Base-by-base conservation (phyloP, 208 protist genomes). In the Acanthamoeba culbertsoni region DNA sequence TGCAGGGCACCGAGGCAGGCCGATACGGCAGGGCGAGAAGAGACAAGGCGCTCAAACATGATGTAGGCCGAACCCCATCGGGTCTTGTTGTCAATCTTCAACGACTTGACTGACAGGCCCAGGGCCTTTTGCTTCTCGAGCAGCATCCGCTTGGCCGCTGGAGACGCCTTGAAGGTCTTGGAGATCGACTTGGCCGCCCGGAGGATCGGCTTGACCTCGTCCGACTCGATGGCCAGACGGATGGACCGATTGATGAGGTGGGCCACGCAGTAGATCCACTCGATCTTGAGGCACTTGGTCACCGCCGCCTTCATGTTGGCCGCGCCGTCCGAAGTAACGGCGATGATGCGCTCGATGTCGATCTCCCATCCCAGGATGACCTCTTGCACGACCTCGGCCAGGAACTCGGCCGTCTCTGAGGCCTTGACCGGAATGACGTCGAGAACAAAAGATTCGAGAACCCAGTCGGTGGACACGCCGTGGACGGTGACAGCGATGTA, bases 181-280 rank as follows among this genome's bases (percentile, higher is more conserved):
- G 31, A 73, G n/a, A 73, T 37, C 5, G 63, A 26, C 63, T 73
- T 33, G 35, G 63, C 63, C 16, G 35, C 63, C 63, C n/a, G 31
- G 35, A 73, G 5, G n/a, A 73, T 33, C 63, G 10, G 31, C 35
- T 42, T 43, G 63, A 37, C 42, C 5, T 33, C 63, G 63, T 26
- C 31, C 23, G 42, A 42, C 63, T 73, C 2, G 35, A 73, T 26
- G 63, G 63, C 63, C 63, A 73, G 63, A 33, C 63, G 35, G 63
- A 73, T 37, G 63, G 31, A 73, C 31, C 31, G 63, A n/a, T 73
- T 73, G 63, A 73, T 73, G 63, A 73, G 5, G 63, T 73, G 14
- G 63, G 63, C 63, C 63, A 73, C 31, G 63, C 63, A 73, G 63
- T 73, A 73, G 63, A 73, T 33, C 63, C 63, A 73, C 63, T 73